These are phyloP conservation scores for Tephrocybe sp. DNA, from an alignment of 768 basidiomycete genomes.

Conservation along the genomic window DNA sequence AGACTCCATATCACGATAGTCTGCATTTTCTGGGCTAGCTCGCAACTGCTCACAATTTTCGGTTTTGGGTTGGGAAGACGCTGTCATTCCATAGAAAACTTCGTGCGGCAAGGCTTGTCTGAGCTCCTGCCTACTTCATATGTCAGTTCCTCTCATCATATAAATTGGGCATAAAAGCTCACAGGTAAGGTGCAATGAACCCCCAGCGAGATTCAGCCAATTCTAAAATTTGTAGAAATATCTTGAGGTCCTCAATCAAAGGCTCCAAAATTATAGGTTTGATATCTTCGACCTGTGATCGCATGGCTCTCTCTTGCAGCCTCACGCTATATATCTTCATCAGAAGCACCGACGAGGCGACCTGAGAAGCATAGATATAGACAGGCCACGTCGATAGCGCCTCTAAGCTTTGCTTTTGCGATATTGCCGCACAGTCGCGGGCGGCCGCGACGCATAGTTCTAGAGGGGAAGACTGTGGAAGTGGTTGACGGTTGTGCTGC, in stretches of 20 bases:
- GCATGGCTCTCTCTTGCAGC: constrained; percentile 38
- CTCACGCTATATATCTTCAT: constrained; percentile 60
- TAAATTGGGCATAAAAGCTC: constrained; percentile 15
- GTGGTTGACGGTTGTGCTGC: constrained; percentile 16
- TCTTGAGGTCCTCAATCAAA: constrained; percentile 35
- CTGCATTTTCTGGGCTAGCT: background rate
- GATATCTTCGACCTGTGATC: constrained; percentile 27
- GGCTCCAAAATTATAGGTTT: constrained; percentile 36
- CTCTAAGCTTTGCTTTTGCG: constrained; percentile 48
- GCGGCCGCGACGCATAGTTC: constrained; percentile 62
- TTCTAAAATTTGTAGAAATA: constrained; percentile 46
- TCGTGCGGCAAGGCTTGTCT: constrained; percentile 11
- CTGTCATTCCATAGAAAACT: background rate
- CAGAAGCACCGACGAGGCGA: constrained; percentile 53
- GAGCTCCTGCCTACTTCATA: constrained; percentile 12
- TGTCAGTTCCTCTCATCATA: constrained; percentile 1
- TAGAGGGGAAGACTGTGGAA: constrained; percentile 47
- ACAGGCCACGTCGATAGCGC: constrained; percentile 43
- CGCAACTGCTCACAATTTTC: background rate
- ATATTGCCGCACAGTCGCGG: constrained; percentile 57
- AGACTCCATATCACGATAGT: background rate
- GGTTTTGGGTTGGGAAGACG: background rate
- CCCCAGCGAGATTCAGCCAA: constrained; percentile 33
- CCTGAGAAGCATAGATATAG: constrained; percentile 45
- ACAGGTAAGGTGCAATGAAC: constrained; percentile 32